Conservation (phyloP, 2,329 filamentous ascomycete genomes). For the Nemania sp. region DNA sequence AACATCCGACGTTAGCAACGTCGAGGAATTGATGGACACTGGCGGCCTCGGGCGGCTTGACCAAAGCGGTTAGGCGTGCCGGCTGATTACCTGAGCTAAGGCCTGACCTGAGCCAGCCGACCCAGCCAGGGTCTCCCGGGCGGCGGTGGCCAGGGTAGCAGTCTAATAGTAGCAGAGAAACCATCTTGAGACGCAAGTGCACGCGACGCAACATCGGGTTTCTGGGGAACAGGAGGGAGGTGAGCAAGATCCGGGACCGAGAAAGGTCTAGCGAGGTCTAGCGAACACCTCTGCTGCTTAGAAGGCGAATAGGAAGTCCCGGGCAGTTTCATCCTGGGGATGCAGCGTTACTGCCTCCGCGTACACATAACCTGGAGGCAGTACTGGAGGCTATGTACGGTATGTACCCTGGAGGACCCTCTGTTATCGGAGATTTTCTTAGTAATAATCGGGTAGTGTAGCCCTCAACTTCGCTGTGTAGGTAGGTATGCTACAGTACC, state of each 20-base stretch:
- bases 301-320: slow-evolving; percentile 16
- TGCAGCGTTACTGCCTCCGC: slow-evolving; percentile 1
- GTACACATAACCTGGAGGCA: background rate
- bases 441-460: too few species aligned
- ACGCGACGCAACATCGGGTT: background rate
- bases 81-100: too few species aligned
- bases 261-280: too few species aligned
- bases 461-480: too few species aligned
- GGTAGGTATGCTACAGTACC: too few species aligned
- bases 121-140: slow-evolving; percentile 15
- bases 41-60: slow-evolving; percentile 29
- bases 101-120: too few species aligned
- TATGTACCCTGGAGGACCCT: background rate
- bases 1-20: slow-evolving; percentile 32
- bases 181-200: background rate
- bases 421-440: slow-evolving; percentile 2
- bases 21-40: slow-evolving; percentile 29
- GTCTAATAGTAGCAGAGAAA: too few species aligned
- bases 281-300: too few species aligned
- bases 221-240: too few species aligned
- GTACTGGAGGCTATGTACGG: background rate
- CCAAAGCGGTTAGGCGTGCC: slow-evolving; percentile 30
- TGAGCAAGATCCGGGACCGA: slow-evolving; percentile 1
- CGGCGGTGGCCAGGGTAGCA: too few species aligned
- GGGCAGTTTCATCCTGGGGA: background rate